Conservation (phyloP, 2,329 filamentous ascomycete species). For the Monilinia fructigena region DNA sequence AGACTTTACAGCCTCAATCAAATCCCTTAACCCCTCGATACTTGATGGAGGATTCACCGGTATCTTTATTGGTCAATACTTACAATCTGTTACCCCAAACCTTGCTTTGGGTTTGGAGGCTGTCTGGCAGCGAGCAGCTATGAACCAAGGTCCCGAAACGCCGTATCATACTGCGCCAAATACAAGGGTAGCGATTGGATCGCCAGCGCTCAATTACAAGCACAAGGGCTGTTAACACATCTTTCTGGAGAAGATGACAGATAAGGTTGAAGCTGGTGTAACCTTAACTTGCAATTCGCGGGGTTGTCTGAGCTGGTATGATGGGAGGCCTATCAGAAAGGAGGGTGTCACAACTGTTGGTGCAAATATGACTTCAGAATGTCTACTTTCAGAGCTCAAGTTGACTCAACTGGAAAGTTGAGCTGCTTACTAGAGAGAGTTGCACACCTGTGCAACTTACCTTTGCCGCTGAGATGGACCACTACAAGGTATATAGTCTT, state of each 20-base stretch:
- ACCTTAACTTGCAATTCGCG: slow-evolving; percentile 84
- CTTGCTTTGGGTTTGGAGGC: slow-evolving; percentile 87
- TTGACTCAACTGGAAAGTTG: slow-evolving; percentile 93
- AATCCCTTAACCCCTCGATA: slow-evolving; percentile 91
- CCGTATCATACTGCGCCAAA: slow-evolving; percentile 82
- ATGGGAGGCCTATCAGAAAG: slow-evolving; percentile 76
- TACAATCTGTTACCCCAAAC: slow-evolving; percentile 86
- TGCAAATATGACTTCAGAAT: slow-evolving; percentile 98
- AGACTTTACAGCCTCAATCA: slow-evolving; percentile 91
- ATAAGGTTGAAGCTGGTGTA: slow-evolving; percentile 94
- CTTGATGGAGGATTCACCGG: slow-evolving; percentile 91
- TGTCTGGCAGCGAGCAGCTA: slow-evolving; percentile 85
- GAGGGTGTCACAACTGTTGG: slow-evolving; percentile 90
- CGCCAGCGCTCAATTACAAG: slow-evolving; percentile 77
- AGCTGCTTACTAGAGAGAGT: slow-evolving; percentile 91
- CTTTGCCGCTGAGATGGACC: slow-evolving; percentile 95
- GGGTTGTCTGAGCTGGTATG: slow-evolving; percentile 59
- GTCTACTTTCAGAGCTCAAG: slow-evolving; percentile 91
- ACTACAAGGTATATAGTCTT: slow-evolving; percentile 73
- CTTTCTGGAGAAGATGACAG: slow-evolving; percentile 88
- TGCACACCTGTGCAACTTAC: slow-evolving; percentile 86
- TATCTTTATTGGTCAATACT: slow-evolving; percentile 92
- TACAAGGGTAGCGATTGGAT: slow-evolving; percentile 95
- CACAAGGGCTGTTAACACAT: slow-evolving; percentile 81
- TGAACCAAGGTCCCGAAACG: slow-evolving; percentile 88